Conservation (phyloP, 129 eudicot genomes). For the Logfia minima region DNA sequence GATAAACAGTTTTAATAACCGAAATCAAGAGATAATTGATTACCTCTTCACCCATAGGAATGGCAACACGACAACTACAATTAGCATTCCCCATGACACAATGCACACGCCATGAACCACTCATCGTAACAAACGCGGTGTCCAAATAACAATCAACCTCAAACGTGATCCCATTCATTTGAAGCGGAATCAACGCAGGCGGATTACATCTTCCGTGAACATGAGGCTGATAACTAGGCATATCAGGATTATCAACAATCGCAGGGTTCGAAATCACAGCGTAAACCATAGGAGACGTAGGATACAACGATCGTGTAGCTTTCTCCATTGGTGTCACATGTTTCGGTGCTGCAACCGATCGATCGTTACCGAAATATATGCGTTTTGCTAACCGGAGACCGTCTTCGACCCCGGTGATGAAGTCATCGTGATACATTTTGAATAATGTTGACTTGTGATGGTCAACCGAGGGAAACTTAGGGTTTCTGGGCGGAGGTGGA, state of each 20-base stretch:
- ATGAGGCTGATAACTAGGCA: slow-evolving; percentile 96
- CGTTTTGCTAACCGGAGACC: slow-evolving; percentile 76
- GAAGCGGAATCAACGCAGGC: slow-evolving; percentile 86
- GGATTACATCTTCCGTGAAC: slow-evolving; percentile 86
- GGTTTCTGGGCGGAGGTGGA: slow-evolving; percentile 42
- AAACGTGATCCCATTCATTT: slow-evolving; percentile 63
- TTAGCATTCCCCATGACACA: slow-evolving; percentile 70
- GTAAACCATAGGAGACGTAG: slow-evolving; percentile 78
- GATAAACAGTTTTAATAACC: background rate
- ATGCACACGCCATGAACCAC: slow-evolving; percentile 85
- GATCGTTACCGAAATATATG: slow-evolving; percentile 73
- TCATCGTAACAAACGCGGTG: slow-evolving; percentile 60
- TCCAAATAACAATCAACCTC: slow-evolving; percentile 71
- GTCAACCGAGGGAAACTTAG: slow-evolving; percentile 23
- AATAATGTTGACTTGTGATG: slow-evolving; percentile 18
- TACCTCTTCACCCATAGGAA: slow-evolving; percentile 99
- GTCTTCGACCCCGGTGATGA: slow-evolving; percentile 67
- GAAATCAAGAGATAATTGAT: background rate
- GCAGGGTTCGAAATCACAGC: slow-evolving; percentile 71
- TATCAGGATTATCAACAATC: slow-evolving; percentile 83
- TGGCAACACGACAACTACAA: slow-evolving; percentile 70
- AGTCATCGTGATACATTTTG: slow-evolving; percentile 44
- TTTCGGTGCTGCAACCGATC: slow-evolving; percentile 77
- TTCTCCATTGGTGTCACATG: slow-evolving; percentile 62
- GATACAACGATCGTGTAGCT: slow-evolving; percentile 37